Evolutionary conservation across 2,329 filamentous ascomycete species (phyloP), one percentile per base, ranked within the genome.

Genomic region (Aspergillus nomiae): DNA sequence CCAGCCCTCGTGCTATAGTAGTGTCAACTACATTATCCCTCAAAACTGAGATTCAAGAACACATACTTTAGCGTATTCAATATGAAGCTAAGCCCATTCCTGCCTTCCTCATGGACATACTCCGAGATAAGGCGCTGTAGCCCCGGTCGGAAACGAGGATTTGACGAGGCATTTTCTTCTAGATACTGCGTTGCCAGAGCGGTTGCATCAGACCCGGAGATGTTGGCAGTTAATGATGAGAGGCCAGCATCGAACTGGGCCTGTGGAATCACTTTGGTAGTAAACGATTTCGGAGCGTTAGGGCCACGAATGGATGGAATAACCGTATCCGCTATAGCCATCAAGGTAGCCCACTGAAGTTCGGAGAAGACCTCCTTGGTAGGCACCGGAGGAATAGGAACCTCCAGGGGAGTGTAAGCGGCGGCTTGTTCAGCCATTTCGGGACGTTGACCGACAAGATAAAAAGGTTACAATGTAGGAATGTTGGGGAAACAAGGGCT

Each of bases 291-390:
- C 9, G 76, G 73, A 0, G 71, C 73, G 4, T 74, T 73, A 0
- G 76, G 74, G 3, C 80, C 77, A 43, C 77, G 78, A 62, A 88
- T 78, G 2, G 84, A 80, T 1, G 87, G 86, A 24, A 89, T 77
- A 56, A 88, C 76, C 1, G 86, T 81, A 65, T 89, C 86, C 10
- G 83, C 80, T 34, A 89, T 81, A 28, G 86, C 82, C 54, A 86
- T 77, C 3, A 89, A 76, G 0, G 84, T 87, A 34, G 77, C 80
- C 87, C 87, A 89, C 80, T 89, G 87, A 2, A 78, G 72, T 14
- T 82, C 74, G 2, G 81, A 84, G 67, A 88, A 81, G 56, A 85
- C 78, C 56, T 84, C 79, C 14, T 79, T 75, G 19, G 84, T 78
- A 1, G 76, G 71, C 3, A 80, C 74, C 1, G 84, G 82, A 30